Base-by-base conservation (phyloP, 1,284 basidiomycete genomes). In the Schizophyllum commune region DNA sequence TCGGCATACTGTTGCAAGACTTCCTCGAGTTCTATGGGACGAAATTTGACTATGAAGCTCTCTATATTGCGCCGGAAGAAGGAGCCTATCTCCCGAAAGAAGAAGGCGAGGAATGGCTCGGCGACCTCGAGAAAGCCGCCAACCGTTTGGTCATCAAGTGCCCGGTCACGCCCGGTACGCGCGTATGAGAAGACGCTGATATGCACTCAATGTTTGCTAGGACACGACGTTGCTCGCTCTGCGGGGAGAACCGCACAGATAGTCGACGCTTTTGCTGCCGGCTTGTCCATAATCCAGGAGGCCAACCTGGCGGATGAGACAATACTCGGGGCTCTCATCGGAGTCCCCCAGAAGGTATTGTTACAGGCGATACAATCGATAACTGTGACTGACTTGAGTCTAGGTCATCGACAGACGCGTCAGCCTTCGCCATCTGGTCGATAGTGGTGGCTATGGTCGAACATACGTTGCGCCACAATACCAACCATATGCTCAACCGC, bases 1-100 rank as follows among this genome's bases (percentile, higher is more conserved):
- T 83, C 0, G 81, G 81, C 15, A 61, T 66, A n/a, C 72, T 83
- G 1, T 65, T 83, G 20, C 65, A 72, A 13, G 78, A 79, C 60
- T 81, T 83, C 61, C 65, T 83, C 60, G 64, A 72, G 20, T 80
- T 80, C 61, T 83, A 81, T 63, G 79, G 75, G 32, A 64, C 68
- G n/a, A 62, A 70, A 1, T 81, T 81, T 65, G 73, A 76, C 1
- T 82, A 80, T 63, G 63, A 65, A 15, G 73, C 69, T 6, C 72
- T 69, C 13, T 81, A 77, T 63, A 77, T 83, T 32, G 80, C 75
- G 4, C 69, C 77, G 4, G 62, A 67, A 6, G 63, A 75, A 54
- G 71, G 72, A 0, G 69, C 68, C 58, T 60, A 79, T 7, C 64
- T 77, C 0, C 69, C 74, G 27, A 80, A 79, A 68, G 70, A 69